Percentiles rank a stretch among this genome's conserved stretches.
Evolutionary conservation across 495 filamentous ascomycete genomes (phyloP).

Genomic region (Neurospora sp.): DNA sequence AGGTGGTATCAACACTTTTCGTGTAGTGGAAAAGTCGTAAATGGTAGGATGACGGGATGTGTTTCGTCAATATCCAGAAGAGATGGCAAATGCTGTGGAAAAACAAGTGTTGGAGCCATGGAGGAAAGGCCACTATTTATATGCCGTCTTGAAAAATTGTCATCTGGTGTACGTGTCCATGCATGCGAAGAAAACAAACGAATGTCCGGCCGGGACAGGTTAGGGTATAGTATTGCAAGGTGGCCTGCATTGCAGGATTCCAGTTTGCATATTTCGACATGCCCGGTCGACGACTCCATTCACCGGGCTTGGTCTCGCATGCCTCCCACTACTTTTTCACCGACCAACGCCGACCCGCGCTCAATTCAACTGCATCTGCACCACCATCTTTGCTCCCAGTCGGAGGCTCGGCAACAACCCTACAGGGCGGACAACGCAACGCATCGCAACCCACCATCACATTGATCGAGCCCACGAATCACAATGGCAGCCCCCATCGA

Average conservation of each 20-base stretch:
- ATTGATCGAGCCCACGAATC: no score
- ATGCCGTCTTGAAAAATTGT: background rate
- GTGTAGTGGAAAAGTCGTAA: background rate
- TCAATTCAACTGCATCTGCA: background rate
- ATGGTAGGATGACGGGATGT: background rate
- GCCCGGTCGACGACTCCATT: background rate
- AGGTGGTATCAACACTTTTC: background rate
- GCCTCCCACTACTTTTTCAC: background rate
- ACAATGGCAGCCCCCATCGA: background rate
- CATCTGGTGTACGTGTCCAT: background rate
- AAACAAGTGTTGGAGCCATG: background rate
- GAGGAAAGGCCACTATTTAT: background rate
- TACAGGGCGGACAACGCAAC: background rate
- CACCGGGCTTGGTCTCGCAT: background rate
- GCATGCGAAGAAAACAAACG: background rate
- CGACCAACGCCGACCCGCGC: background rate
- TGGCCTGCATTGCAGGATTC: background rate
- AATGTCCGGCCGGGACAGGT: background rate
- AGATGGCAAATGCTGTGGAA: background rate
- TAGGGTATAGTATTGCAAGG: background rate
- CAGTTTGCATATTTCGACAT: background rate
- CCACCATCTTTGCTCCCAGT: no score
- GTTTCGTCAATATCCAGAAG: background rate
- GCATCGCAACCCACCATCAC: background rate
- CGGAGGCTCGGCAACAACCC: background rate